Evolutionary conservation across 1,284 basidiomycete species (phyloP).

Genomic region (Albatrellus sp.): DNA sequence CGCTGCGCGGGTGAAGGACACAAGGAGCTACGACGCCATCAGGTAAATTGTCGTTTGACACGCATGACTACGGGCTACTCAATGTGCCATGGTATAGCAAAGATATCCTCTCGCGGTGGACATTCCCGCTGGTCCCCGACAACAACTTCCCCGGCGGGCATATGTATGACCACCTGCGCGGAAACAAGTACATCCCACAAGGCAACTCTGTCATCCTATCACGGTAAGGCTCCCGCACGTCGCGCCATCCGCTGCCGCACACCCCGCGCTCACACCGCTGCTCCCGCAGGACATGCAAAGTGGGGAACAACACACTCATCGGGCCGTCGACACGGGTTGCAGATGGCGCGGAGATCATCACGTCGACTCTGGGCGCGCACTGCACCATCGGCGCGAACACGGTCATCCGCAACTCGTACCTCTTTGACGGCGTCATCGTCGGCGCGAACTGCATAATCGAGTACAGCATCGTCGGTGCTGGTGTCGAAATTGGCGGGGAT

Average conservation of each 20-base stretch:
- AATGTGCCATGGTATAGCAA: constrained; percentile 39
- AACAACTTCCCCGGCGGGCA: constrained; percentile 79
- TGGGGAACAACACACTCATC: constrained; percentile 76
- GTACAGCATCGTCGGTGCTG: constrained; percentile 69
- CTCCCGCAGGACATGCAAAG: constrained; percentile 54
- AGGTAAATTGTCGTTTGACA: constrained; percentile 33
- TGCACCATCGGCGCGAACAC: constrained; percentile 59
- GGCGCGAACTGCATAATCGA: constrained; percentile 69
- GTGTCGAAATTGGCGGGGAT: constrained; percentile 60
- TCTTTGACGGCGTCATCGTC: constrained; percentile 72
- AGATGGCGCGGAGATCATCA: constrained; percentile 48
- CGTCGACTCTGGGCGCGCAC: constrained; percentile 67
- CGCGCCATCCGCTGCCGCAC: background rate
- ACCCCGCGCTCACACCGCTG: background rate
- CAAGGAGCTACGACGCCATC: constrained; percentile 80
- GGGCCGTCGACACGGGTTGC: constrained; percentile 57
- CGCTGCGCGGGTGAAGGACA: constrained; percentile 81
- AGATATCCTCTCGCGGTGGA: constrained; percentile 87
- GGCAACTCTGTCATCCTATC: constrained; percentile 64
- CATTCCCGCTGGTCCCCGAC: constrained; percentile 90
- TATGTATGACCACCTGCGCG: constrained; percentile 72
- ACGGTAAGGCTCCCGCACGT: constrained; percentile 32
- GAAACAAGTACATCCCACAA: constrained; percentile 78
- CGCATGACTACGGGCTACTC: background rate
- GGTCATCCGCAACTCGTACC: constrained; percentile 62